Evolutionary conservation across 139 green algal genomes (phyloP), one percentile per base, ranked within the genome.

Genomic region (Chlorella sorokiniana): DNA sequence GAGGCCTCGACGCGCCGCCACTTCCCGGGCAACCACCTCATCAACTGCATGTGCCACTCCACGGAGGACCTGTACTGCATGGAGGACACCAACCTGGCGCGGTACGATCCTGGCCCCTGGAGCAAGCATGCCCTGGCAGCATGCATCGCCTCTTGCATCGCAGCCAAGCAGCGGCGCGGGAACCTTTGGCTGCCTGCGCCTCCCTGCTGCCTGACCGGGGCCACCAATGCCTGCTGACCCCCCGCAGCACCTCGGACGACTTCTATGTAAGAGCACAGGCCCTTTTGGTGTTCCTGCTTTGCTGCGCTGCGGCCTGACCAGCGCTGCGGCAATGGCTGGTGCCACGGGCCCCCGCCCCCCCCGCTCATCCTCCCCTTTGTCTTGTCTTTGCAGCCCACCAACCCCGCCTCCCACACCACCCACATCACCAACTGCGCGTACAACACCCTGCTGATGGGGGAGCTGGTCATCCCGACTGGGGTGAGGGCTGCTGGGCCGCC

Each of bases 11-110:
- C 97, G 3, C 52, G 67, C 35, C 69, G 68, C 25, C 86, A 98
- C 90, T 99, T 99, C 82, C 86, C 88, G 1, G 87, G 89, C 69
- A 98, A 98, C 88, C 91, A 96, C 73, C 84, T 90, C 83, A 99
- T 99, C 87, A 97, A 98, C 89, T 99, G 96, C 94, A 99, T 99
- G 96, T 98, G 94, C 88, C 96, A 99, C 92, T 96, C 91, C 52
- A 98, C 92, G 3, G 96, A 98, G 72, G 72, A 79, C 35, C 35
- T 79, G n/a, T 81, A 72, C 59, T 25, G 94, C 67, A 92, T 96
- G 52, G 68, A 88, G 18, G 88, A 94, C 81, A 96, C 96, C 29
- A 91, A 89, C 5, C 85, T 98, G 11, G 93, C 92, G 1, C 90
- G 95, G 68, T 75, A 75, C 37, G 22, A 56, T 56, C 11, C 48